Conservation (phyloP, 176 grass and related monocot species). For the Oryza glaberrima region DNA sequence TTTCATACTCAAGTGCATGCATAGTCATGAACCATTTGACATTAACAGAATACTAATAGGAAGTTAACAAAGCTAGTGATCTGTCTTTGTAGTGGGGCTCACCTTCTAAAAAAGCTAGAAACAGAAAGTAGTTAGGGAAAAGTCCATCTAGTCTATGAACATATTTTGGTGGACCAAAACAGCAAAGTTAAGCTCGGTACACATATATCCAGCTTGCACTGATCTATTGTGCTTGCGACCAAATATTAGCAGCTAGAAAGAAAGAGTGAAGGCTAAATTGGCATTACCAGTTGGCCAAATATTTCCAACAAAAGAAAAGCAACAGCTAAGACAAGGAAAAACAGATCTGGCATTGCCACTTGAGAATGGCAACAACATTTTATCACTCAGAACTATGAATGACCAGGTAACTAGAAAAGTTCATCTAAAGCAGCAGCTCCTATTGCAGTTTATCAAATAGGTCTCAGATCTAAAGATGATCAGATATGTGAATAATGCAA, state of each 20-base stretch:
- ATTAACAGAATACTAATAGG: slow-evolving; percentile 13
- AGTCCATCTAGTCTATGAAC: not conserved
- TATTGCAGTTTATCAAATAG: not conserved
- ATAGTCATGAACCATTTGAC: not conserved
- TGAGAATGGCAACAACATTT: slow-evolving; percentile 1
- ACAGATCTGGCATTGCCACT: not conserved
- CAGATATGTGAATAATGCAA: slow-evolving; percentile 9
- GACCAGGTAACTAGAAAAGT: slow-evolving; percentile 7
- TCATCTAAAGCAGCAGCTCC: not conserved
- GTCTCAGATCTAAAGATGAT: slow-evolving; percentile 6
- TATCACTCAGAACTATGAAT: slow-evolving; percentile 4
- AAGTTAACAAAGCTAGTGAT: not conserved
- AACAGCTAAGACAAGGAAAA: not conserved
- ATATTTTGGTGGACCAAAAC: not conserved
- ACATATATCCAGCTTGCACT: slow-evolving; percentile 2
- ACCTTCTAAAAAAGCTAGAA: slow-evolving; percentile 23
- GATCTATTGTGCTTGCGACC: not conserved
- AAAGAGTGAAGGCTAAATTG: slow-evolving; percentile 16
- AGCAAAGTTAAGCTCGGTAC: not conserved
- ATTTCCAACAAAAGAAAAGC: not conserved
- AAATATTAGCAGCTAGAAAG: slow-evolving; percentile 4
- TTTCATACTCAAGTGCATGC: not conserved
- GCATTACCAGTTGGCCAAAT: not conserved
- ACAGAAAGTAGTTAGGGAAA: slow-evolving; percentile 11
- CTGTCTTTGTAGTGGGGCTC: not conserved